Base-by-base conservation (phyloP, 2,329 filamentous ascomycete species). In the Didymella arachidicola region DNA sequence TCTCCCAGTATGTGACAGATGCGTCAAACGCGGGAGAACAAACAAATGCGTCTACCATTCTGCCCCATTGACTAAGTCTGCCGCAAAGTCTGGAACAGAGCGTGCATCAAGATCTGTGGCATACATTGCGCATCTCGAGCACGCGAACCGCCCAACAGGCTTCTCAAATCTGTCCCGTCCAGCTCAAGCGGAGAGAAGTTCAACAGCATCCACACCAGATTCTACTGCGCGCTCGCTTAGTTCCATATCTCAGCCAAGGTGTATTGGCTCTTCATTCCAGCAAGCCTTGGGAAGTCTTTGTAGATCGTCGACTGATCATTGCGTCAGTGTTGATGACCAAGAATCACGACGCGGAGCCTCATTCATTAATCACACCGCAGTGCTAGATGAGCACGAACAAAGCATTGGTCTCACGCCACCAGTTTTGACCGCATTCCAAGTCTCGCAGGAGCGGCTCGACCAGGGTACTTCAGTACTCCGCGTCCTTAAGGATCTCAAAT, bases 1-100 rank as follows among this genome's bases (percentile, higher is more conserved):
- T 60, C 69, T 70, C 63, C 75, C 75, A 10, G 65, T 64, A 4
- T 77, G 74, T 59, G 73, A 70, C 5, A 61, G 74, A 43, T 76
- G 75, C 62, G 59, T 63, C 7, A 68, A 70, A 39, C 68, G 68
- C 3, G 68, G 65, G 47, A 71, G 68, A 44, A 48, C 57, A 7
- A 68, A 71, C 3, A 67, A 70, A 54, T 77, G 75, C 43, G 60
- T 77, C 12, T 77, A 77, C 47, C 73, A 77, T 52, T 73, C 74
- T 2, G 73, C 74, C 14, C 74, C 75, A 12, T 57, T 76, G 61
- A 75, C 74, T 3, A 73, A 72, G 57, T 50, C 34, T 25, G 39
- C 27, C 16, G 43, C 59, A 43, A 48, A 66, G 19, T 43, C 43
- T 10, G 18, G 14, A n/a, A 12, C 30, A 22, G 29, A 14, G n/a